A percentile compares a stretch with the other conserved stretches of the same genome.
Evolutionary conservation across 2,329 filamentous ascomycete genomes (phyloP).

Genomic region (Hypomyces perniciosus): DNA sequence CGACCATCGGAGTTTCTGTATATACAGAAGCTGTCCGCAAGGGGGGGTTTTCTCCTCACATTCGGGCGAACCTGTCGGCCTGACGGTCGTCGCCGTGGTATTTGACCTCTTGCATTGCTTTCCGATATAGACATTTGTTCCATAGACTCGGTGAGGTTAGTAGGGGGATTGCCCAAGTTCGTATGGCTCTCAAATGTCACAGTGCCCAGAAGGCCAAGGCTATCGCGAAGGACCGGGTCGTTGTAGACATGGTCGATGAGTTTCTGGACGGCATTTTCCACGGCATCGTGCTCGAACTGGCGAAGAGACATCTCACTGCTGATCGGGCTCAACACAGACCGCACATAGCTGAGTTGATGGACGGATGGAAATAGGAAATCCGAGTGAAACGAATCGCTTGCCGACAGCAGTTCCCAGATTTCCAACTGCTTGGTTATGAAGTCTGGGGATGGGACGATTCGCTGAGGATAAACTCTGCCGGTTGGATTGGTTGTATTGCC

Average conservation of each 20-base stretch:
- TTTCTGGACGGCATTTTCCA: slow-evolving; percentile 31
- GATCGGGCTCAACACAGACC: slow-evolving; percentile 24
- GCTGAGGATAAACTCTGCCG: not conserved
- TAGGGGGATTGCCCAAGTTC: not conserved
- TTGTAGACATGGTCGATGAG: slow-evolving; percentile 25
- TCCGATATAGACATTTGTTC: not conserved
- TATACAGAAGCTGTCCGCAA: slow-evolving; percentile 28
- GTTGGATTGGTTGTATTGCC: no score
- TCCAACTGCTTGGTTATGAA: not conserved
- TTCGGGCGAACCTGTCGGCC: slow-evolving; percentile 15
- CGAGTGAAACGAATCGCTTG: slow-evolving; percentile 21
- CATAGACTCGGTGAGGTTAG: not conserved
- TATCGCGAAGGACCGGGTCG: slow-evolving; percentile 21
- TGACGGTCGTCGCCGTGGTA: slow-evolving; percentile 5
- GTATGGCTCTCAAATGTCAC: slow-evolving; percentile 16
- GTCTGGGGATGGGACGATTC: slow-evolving; percentile 2
- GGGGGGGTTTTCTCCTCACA: slow-evolving; percentile 18
- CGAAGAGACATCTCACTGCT: slow-evolving; percentile 29
- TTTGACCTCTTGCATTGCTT: not conserved
- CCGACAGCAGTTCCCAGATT: not conserved
- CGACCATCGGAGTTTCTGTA: slow-evolving; percentile 10
- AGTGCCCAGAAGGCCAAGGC: slow-evolving; percentile 26
- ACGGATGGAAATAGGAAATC: slow-evolving; percentile 25
- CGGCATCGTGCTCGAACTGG: slow-evolving; percentile 26
- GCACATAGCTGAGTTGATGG: slow-evolving; percentile 30